phyloP scores from a whole-genome alignment of 2,329 filamentous ascomycete species.

The Cladophialophora chaetospira region DNA sequence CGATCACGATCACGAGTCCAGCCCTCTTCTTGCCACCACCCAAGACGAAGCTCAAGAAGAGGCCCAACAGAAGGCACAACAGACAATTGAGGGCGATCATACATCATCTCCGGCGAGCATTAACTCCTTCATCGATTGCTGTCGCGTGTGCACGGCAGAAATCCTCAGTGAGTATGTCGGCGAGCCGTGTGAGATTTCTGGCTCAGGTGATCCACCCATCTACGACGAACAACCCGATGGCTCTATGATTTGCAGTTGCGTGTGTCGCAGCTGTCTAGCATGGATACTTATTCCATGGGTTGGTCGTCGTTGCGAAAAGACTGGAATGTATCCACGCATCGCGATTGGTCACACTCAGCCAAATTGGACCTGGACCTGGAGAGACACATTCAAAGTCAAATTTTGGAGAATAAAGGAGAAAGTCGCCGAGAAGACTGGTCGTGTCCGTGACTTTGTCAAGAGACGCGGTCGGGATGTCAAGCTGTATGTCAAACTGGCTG shows the following conservation, averaged over 20 bases:
- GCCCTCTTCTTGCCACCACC: too few species aligned
- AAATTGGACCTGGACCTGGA: background rate
- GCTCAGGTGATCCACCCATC: too few species aligned
- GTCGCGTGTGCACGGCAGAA: too few species aligned
- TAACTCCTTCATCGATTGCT: too few species aligned
- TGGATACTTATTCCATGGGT: background rate
- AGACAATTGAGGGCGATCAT: too few species aligned
- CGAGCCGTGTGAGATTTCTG: too few species aligned
- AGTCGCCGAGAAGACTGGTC: background rate
- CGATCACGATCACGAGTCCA: too few species aligned
- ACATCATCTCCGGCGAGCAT: too few species aligned
- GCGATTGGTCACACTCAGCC: background rate
- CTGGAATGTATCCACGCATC: background rate
- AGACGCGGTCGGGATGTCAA: background rate
- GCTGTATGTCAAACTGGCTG: too few species aligned
- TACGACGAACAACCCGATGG: background rate
- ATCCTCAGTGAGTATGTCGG: too few species aligned
- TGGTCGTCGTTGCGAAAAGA: background rate
- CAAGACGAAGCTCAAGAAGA: too few species aligned
- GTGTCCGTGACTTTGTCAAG: background rate
- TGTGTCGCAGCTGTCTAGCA: background rate
- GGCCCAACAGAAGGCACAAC: too few species aligned
- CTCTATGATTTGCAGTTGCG: background rate
- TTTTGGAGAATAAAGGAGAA: background rate
- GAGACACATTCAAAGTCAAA: background rate